Evolutionary conservation across 2,329 filamentous ascomycete genomes (phyloP), one percentile per base, ranked within the genome.

Genomic region (Pseudophaeomoniella oleicola): DNA sequence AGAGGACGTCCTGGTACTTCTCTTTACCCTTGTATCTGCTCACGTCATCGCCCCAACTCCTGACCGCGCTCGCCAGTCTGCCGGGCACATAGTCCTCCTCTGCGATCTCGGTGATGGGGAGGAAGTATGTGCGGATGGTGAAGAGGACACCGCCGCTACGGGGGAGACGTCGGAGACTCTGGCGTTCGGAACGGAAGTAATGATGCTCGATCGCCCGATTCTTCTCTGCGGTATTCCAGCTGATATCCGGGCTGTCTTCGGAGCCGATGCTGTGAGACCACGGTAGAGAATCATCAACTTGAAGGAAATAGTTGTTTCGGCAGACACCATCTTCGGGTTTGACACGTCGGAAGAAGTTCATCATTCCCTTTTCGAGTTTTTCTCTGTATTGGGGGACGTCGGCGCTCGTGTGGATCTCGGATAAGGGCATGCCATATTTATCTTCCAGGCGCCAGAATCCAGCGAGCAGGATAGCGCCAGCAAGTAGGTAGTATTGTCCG

Each of bases 221-320:
- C 59, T 83, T 83, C 56, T 82, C 71, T 2, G 82, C 81, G 3
- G 78, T 82, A 50, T 69, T 72, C 84, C 84, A 92, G 30, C 75
- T 77, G 2, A 77, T 71, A 0, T 64, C 63, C 0, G 62, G 58
- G 1, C 59, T 57, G 51, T 92, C 81, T 55, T 92, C 85, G 12
- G 59, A 47, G 0, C 84, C 84, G 45, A 92, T 87, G 47, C 75
- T 82, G 49, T 66, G 60, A 40, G 77, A 82, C 84, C 84, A 92
- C 1, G 79, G 64, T 1, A 93, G 63, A 4, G 69, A 58, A 39
- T 86, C 81, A 50, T 92, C 84, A 1, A 90, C 82, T 58, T 92
- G 84, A 43, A 92, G 71, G 61, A 92, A 92, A 58, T 90, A 92
- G 53, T 90, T 88, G 53, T 87, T 84, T 40, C 83, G 66, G 14